A percentile compares a stretch with the other conserved stretches of the same genome.
Conservation (phyloP, 2,329 filamentous ascomycete species). For the Didymella pomorum region DNA sequence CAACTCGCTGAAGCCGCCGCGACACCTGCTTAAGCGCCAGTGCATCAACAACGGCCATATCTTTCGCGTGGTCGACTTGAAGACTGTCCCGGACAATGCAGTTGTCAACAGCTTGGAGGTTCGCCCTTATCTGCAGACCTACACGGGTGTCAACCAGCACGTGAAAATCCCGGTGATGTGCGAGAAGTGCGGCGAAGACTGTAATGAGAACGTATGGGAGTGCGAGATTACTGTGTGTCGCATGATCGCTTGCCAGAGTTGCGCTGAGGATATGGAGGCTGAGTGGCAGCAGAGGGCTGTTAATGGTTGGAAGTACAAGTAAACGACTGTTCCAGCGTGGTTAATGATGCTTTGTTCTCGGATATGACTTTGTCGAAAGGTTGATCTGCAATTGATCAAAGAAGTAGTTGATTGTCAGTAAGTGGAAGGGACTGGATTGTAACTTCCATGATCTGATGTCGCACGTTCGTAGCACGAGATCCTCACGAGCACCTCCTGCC, state of each 20-base stretch:
- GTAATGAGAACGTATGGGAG: constrained; percentile 30
- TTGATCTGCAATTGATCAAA: too few species aligned
- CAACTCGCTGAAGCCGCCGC: constrained; percentile 1
- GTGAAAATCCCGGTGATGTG: constrained; percentile 31
- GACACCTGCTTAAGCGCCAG: constrained; percentile 21
- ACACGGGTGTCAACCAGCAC: constrained; percentile 24
- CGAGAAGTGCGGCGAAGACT: constrained; percentile 28
- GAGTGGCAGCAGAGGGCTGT: constrained; percentile 26
- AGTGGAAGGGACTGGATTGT: too few species aligned
- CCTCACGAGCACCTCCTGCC: not conserved
- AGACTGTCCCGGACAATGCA: constrained; percentile 25
- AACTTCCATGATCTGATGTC: too few species aligned
- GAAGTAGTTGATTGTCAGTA: too few species aligned
- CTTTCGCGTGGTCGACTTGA: constrained; percentile 30
- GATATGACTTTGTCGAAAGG: too few species aligned
- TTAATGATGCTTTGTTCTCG: not conserved
- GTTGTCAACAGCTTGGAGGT: constrained; percentile 30
- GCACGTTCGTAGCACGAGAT: not conserved
- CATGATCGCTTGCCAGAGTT: constrained; percentile 28
- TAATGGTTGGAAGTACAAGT: constrained; percentile 19
- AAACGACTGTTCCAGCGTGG: not conserved
- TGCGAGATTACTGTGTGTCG: constrained; percentile 33
- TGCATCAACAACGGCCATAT: constrained; percentile 35
- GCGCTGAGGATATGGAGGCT: constrained; percentile 29
- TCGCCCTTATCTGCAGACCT: constrained; percentile 25